These are phyloP conservation scores for Tubosaeta sp. DNA, from an alignment of 768 basidiomycete species.

Conservation along the genomic window DNA sequence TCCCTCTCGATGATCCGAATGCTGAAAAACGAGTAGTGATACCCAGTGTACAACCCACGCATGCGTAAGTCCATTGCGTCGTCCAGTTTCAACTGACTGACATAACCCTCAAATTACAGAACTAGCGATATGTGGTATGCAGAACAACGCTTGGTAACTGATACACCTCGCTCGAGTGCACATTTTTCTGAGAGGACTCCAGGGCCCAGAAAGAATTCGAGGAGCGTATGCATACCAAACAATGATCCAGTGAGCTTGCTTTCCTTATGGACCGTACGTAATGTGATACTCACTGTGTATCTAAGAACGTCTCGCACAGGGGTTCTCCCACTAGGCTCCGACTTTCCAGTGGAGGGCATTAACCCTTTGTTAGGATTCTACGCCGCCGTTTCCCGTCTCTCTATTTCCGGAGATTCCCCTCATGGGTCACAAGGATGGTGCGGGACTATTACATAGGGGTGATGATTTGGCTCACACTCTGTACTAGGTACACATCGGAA, in stretches of 20 bases:
- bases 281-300: neutral
- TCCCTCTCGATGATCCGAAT: neutral
- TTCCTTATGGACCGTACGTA: neutral
- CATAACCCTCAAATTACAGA: constrained; percentile 31
- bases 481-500: constrained; percentile 68
- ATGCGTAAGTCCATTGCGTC: constrained; percentile 55
- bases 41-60: constrained; percentile 89
- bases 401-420: constrained; percentile 68
- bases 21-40: constrained; percentile 52
- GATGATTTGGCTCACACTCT: neutral
- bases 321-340: constrained; percentile 79
- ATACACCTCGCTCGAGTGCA: neutral
- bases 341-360: constrained; percentile 91
- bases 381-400: constrained; percentile 76
- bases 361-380: constrained; percentile 90
- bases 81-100: neutral
- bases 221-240: constrained; percentile 90
- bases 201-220: constrained; percentile 80
- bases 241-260: constrained; percentile 55
- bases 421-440: constrained; percentile 84
- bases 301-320: constrained; percentile 48
- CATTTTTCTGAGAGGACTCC: neutral
- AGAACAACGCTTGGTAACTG: constrained; percentile 63
- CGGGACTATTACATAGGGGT: constrained; percentile 10
- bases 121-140: constrained; percentile 94